These are phyloP conservation scores for Rhizophagus sp. DNA, from an alignment of 192 early-diverging fungal genomes.

Conservation along the genomic window DNA sequence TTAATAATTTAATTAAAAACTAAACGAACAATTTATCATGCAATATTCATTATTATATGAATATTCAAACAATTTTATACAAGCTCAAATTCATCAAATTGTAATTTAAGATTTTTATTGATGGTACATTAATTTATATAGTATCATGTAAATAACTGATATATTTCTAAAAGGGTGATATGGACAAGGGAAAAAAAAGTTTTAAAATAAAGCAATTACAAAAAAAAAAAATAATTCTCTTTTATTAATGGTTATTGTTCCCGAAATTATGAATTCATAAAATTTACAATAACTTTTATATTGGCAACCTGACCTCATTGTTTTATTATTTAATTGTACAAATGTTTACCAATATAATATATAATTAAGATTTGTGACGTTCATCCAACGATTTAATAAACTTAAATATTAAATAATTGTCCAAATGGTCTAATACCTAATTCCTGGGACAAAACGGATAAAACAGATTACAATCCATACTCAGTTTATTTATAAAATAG, in stretches of 20 bases:
- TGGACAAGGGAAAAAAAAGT: not conserved
- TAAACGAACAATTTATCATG: not conserved
- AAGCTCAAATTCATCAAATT: too few relatives aligned
- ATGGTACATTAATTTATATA: not conserved
- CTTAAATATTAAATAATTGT: not conserved
- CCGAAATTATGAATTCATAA: too few relatives aligned
- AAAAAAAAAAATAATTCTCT: too few relatives aligned
- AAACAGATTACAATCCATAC: not conserved
- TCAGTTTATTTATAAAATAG: not conserved
- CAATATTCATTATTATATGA: not conserved
- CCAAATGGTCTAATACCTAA: slow-evolving; percentile 26
- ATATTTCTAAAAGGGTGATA: not conserved
- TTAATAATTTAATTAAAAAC: not conserved
- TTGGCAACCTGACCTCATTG: too few relatives aligned
- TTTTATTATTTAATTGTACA: too few relatives aligned
- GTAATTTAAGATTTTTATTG: not conserved
- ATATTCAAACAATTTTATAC: not conserved
- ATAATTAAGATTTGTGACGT: too few relatives aligned
- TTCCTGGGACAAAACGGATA: slow-evolving; percentile 20
- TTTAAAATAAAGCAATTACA: too few relatives aligned
- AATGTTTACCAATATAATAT: not conserved
- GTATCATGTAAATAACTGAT: not conserved
- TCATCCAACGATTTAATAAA: not conserved
- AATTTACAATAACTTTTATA: too few relatives aligned
- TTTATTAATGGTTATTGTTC: too few relatives aligned